These are phyloP conservation scores for Kwoniella sp. DNA, from an alignment of 768 basidiomycete species.

Conservation along the genomic window DNA sequence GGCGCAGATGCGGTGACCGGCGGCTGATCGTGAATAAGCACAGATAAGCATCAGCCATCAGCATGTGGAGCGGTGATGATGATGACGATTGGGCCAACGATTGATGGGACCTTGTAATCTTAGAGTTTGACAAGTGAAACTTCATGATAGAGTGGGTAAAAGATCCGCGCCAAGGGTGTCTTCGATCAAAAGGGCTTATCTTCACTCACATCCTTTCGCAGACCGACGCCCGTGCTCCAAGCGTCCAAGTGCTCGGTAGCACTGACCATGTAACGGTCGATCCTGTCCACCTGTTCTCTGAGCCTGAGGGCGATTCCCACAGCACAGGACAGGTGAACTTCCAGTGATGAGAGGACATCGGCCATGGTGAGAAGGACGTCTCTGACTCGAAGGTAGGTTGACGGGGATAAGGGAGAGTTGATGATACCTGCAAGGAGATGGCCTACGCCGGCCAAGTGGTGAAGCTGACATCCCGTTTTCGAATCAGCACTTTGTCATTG, in stretches of 20 bases:
- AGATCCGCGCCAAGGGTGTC: not conserved
- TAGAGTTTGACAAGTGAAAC: not conserved
- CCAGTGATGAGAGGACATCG: conserved; percentile 38
- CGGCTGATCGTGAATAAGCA: not conserved
- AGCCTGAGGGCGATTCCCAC: conserved; percentile 18
- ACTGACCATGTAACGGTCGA: conserved; percentile 26
- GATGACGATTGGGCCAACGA: no score
- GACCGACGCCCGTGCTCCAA: conserved; percentile 1
- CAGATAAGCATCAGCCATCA: not conserved
- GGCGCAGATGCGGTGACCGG: not conserved
- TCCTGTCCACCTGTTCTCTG: conserved; percentile 24
- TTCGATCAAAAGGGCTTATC: conserved; percentile 3
- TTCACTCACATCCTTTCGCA: not conserved
- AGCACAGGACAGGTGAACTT: conserved; percentile 22
- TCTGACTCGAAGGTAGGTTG: conserved; percentile 40
- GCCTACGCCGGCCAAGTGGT: conserved; percentile 52
- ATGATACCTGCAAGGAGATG: conserved; percentile 48
- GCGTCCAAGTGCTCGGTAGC: conserved; percentile 13
- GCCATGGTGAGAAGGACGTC: conserved; percentile 43
- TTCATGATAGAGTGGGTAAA: not conserved
- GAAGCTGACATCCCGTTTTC: conserved; percentile 27
- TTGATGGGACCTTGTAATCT: no score
- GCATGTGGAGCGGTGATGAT: not conserved
- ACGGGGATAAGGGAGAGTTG: conserved; percentile 38
- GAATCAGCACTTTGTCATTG: not conserved